A percentile compares a stretch with the other conserved stretches of the same genome.
phyloP scores from a whole-genome alignment of 768 basidiomycete genomes.

The Zangia roseola region DNA sequence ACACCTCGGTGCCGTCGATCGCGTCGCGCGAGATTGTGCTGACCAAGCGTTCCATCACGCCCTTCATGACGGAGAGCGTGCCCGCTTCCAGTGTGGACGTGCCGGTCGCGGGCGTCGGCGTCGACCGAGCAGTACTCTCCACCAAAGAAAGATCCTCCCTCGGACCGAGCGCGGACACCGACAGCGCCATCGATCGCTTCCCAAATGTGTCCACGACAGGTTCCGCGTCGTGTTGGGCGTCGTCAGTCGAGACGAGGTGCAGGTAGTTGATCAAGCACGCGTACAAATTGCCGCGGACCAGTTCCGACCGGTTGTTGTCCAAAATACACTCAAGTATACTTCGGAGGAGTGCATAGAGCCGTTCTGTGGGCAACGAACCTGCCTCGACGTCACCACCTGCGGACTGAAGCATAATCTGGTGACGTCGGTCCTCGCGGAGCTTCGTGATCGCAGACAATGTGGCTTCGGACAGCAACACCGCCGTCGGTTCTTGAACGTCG shows the following conservation, averaged over 20 bases:
- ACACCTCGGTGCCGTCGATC: slow-evolving; percentile 92
- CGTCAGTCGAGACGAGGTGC: slow-evolving; percentile 50
- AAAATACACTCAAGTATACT: slow-evolving; percentile 72
- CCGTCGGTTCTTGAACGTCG: slow-evolving; percentile 67
- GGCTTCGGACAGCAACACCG: slow-evolving; percentile 81
- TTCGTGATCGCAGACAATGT: slow-evolving; percentile 83
- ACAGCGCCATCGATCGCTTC: slow-evolving; percentile 27
- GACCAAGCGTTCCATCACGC: slow-evolving; percentile 69
- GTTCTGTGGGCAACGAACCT: slow-evolving; percentile 75
- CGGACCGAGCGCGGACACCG: slow-evolving; percentile 35
- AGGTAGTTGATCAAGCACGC: slow-evolving; percentile 88
- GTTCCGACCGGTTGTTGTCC: slow-evolving; percentile 75
- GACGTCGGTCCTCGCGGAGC: slow-evolving; percentile 77
- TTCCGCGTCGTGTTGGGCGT: slow-evolving; percentile 14
- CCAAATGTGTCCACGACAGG: slow-evolving; percentile 18
- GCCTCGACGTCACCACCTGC: slow-evolving; percentile 60
- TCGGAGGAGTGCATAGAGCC: slow-evolving; percentile 71
- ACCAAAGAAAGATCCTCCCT: slow-evolving; percentile 41
- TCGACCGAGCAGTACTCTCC: slow-evolving; percentile 33
- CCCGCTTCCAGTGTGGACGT: slow-evolving; percentile 54
- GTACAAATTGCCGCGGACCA: slow-evolving; percentile 94
- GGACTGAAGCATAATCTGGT: slow-evolving; percentile 66
- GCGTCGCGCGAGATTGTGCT: slow-evolving; percentile 82
- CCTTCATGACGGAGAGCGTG: slow-evolving; percentile 65
- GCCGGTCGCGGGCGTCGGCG: slow-evolving; percentile 10